Evolutionary conservation across 331 rosid species (phyloP).

Genomic region (Acacia concinna): DNA sequence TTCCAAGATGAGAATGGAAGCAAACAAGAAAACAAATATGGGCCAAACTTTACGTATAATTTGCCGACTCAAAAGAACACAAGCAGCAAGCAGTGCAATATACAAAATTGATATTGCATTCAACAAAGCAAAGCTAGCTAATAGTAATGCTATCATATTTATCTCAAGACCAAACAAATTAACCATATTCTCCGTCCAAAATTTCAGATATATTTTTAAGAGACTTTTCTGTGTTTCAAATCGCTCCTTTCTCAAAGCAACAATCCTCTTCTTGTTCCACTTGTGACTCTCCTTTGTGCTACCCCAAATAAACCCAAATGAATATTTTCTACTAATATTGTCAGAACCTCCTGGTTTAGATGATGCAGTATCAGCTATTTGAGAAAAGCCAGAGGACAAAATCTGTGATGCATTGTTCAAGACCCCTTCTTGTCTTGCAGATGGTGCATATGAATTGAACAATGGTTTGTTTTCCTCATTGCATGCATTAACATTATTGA

Average conservation of each 20-base stretch:
- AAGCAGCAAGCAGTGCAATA: slow-evolving; percentile 77
- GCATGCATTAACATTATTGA: slow-evolving; percentile 38
- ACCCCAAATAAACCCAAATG: slow-evolving; percentile 93
- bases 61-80: slow-evolving; percentile 73
- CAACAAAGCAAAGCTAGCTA: slow-evolving; percentile 91
- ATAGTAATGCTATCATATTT: slow-evolving; percentile 90
- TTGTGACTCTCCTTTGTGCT: slow-evolving; percentile 86
- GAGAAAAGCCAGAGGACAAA: slow-evolving; percentile 47
- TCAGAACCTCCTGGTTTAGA: slow-evolving; percentile 53
- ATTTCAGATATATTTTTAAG: slow-evolving; percentile 77
- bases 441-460: slow-evolving; percentile 39
- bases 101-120: slow-evolving; percentile 82
- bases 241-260: slow-evolving; percentile 79
- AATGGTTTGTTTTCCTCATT: slow-evolving; percentile 47
- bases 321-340: slow-evolving; percentile 50
- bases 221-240: slow-evolving; percentile 80
- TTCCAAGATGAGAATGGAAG: slow-evolving; percentile 83
- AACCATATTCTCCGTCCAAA: slow-evolving; percentile 88
- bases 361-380: slow-evolving; percentile 45
- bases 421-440: slow-evolving; percentile 46
- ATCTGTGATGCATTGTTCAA: slow-evolving; percentile 46
- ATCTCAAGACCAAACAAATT: slow-evolving; percentile 97
- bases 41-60: slow-evolving; percentile 81
- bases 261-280: slow-evolving; percentile 85
- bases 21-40: slow-evolving; percentile 77